A percentile compares a stretch with the other conserved stretches of the same genome.
phyloP scores from a whole-genome alignment of 1,139 yeast species.

The Debaryomyces fabryi region DNA sequence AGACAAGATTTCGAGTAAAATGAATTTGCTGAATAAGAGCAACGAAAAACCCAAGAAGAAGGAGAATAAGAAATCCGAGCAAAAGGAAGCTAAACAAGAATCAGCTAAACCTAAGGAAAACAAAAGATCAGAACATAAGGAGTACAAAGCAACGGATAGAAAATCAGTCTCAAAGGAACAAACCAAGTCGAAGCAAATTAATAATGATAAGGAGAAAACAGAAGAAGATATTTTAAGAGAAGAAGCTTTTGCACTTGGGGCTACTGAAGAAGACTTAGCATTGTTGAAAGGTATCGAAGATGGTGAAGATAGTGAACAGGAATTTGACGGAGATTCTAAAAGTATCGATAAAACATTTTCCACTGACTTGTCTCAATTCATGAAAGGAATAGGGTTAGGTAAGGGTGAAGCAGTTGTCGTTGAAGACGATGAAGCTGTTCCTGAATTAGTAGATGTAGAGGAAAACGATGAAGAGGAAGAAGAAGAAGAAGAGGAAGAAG shows the following conservation, averaged over 20 bases:
- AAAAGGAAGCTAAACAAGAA: constrained; percentile 25
- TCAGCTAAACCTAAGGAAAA: constrained; percentile 13
- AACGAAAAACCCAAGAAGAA: constrained; percentile 28
- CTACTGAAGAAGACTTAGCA: constrained; percentile 65
- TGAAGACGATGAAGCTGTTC: constrained; percentile 31
- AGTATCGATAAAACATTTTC: constrained; percentile 52
- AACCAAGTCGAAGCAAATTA: constrained; percentile 4
- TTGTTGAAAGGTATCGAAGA: constrained; percentile 53
- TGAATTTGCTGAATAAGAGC: constrained; percentile 30
- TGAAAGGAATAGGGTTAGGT: constrained; percentile 69
- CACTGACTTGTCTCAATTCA: constrained; percentile 63
- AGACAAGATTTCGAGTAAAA: constrained; percentile 56
- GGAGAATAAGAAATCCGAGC: constrained; percentile 51
- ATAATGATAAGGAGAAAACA: constrained; percentile 15
- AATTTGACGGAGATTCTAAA: constrained; percentile 45
- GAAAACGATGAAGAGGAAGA: constrained; percentile 26
- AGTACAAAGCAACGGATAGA: constrained; percentile 16
- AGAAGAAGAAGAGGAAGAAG: constrained; percentile 13
- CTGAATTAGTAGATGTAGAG: constrained; percentile 30
- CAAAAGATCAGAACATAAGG: constrained; percentile 34
- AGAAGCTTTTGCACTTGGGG: constrained; percentile 72
- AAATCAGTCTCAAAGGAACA: neutral
- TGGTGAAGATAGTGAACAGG: constrained; percentile 67
- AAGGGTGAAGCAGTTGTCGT: constrained; percentile 38
- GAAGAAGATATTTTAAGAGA: constrained; percentile 53